These are phyloP conservation scores for Lipomyces anomalus DNA, from an alignment of 805 yeast genomes.

Conservation along the genomic window DNA sequence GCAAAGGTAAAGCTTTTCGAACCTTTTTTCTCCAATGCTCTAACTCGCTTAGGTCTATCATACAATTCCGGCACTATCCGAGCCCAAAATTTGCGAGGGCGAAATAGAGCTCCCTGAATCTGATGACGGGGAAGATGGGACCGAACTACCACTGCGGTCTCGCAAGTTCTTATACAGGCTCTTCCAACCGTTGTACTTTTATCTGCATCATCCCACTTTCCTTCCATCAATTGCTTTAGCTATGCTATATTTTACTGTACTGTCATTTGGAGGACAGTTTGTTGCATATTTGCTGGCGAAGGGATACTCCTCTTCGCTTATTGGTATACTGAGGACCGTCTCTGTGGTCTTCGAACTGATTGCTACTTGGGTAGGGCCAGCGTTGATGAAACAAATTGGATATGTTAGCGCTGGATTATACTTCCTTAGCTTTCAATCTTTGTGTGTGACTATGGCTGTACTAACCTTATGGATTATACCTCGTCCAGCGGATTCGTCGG, in stretches of 20 bases:
- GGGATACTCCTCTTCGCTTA: conserved; percentile 31
- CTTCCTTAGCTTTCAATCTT: conserved; percentile 32
- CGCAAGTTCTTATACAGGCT: too few relatives aligned
- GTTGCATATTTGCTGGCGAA: conserved; percentile 35
- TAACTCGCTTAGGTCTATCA: background rate
- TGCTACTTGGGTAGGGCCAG: conserved; percentile 34
- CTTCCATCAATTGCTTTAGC: conserved; percentile 33
- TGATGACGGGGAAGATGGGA: background rate
- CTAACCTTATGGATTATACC: background rate
- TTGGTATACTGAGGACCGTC: conserved; percentile 34
- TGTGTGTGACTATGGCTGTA: too few relatives aligned
- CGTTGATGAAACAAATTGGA: conserved; percentile 26
- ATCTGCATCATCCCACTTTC: conserved; percentile 29
- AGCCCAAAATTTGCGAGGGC: background rate
- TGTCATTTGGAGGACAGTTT: conserved; percentile 38
- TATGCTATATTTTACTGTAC: conserved; percentile 36
- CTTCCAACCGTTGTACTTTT: conserved; percentile 21
- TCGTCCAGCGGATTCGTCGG: background rate
- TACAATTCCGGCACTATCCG: conserved; percentile 1
- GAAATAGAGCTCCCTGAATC: background rate
- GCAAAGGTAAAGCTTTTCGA: conserved; percentile 35
- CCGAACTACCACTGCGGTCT: too few relatives aligned
- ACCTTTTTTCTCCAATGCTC: conserved; percentile 30
- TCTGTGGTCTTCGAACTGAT: conserved; percentile 35
- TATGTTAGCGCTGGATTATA: conserved; percentile 33